Evolutionary conservation across 139 green algal genomes (phyloP).

Genomic region (Chlamydomonas asymmetrica): DNA sequence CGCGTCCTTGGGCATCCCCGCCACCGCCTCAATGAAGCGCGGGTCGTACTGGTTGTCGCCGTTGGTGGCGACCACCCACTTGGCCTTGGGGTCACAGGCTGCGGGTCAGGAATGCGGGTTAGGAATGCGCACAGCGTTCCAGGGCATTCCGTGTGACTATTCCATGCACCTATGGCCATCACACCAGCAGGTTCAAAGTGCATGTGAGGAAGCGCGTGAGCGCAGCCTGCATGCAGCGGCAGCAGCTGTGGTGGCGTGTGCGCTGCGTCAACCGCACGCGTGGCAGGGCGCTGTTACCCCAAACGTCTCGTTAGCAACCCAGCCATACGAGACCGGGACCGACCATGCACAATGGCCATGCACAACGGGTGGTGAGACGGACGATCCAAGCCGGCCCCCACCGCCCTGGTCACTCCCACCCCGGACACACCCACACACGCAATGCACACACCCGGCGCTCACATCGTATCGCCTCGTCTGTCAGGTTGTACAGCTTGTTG

Average conservation of each 20-base stretch:
- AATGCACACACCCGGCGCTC: too few relatives aligned
- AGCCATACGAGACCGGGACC: not conserved
- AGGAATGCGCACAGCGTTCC: too few relatives aligned
- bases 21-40: slow-evolving; percentile 49
- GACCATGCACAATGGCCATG: too few relatives aligned
- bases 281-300: not conserved
- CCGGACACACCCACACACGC: too few relatives aligned
- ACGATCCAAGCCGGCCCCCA: too few relatives aligned
- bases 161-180: too few relatives aligned
- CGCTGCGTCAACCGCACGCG: not conserved
- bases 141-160: too few relatives aligned
- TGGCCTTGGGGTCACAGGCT: slow-evolving; percentile 64
- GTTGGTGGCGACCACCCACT: slow-evolving; percentile 83
- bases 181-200: too few relatives aligned
- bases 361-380: too few relatives aligned
- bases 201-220: too few relatives aligned
- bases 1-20: slow-evolving; percentile 7
- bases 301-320: not conserved
- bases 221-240: too few relatives aligned
- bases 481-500: slow-evolving; percentile 80
- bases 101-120: slow-evolving; percentile 17
- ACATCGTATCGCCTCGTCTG: slow-evolving; percentile 73
- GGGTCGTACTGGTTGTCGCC: slow-evolving; percentile 82
- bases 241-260: not conserved
- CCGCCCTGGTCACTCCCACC: too few relatives aligned